phyloP scores from a whole-genome alignment of 2,329 filamentous ascomycete species.

The Colletotrichum tofieldiae region DNA sequence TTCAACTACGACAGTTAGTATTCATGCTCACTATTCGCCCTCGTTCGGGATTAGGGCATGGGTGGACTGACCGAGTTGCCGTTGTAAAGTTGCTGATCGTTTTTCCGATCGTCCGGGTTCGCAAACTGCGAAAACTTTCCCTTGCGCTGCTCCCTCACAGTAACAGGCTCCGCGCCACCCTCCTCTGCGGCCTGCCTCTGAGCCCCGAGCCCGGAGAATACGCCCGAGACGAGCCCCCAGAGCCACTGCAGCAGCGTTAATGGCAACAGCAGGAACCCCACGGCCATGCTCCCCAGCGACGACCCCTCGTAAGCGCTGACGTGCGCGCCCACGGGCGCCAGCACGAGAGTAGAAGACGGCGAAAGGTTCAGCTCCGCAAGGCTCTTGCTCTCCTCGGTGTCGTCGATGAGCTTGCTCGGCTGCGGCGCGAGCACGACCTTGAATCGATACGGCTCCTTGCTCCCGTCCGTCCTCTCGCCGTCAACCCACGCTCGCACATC shows the following conservation, averaged over 20 bases:
- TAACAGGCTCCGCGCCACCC: constrained; percentile 45
- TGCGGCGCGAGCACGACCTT: constrained; percentile 86
- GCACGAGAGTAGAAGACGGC: constrained; percentile 86
- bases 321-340: constrained; percentile 76
- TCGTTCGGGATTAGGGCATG: neutral
- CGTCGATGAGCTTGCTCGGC: constrained; percentile 82
- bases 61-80: constrained; percentile 82
- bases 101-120: constrained; percentile 67
- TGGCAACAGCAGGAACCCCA: constrained; percentile 33
- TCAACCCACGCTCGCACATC: constrained; percentile 87
- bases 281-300: constrained; percentile 42
- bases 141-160: constrained; percentile 46
- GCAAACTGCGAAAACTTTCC: constrained; percentile 56
- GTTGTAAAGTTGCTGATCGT: constrained; percentile 86
- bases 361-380: constrained; percentile 80
- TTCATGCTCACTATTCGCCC: neutral
- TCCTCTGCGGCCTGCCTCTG: constrained; percentile 33
- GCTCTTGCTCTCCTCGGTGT: constrained; percentile 79
- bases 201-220: constrained; percentile 49
- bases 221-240: constrained; percentile 47
- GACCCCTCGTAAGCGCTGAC: constrained; percentile 58
- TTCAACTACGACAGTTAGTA: constrained; percentile 69
- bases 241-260: constrained; percentile 55
- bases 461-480: constrained; percentile 67
- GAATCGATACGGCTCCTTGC: constrained; percentile 80